Evolutionary conservation across 495 filamentous ascomycete species (phyloP).

Genomic region (Aspergillus mulundensis): DNA sequence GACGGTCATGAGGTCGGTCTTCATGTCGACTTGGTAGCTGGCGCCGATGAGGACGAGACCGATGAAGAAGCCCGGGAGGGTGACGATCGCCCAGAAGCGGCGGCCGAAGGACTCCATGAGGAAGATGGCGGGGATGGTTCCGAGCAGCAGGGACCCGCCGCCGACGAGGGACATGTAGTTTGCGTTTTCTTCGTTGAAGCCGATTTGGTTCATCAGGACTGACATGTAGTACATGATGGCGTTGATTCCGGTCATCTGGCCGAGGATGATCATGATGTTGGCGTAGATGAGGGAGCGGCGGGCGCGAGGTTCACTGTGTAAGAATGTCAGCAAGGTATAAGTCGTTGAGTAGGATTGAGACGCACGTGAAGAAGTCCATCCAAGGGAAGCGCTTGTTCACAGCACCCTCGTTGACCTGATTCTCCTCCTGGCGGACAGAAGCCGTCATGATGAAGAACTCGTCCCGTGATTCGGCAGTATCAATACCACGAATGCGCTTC

Average conservation of each 20-base stretch:
- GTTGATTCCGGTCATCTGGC: slow-evolving; percentile 60
- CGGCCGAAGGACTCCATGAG: slow-evolving; percentile 59
- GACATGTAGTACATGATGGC: slow-evolving; percentile 63
- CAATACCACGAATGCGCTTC: slow-evolving; percentile 56
- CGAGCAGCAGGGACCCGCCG: slow-evolving; percentile 53
- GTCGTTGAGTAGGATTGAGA: background rate
- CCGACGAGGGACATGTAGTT: slow-evolving; percentile 63
- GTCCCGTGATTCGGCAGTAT: slow-evolving; percentile 44
- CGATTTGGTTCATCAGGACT: slow-evolving; percentile 52
- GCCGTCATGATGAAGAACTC: slow-evolving; percentile 55
- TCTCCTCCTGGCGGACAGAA: slow-evolving; percentile 45
- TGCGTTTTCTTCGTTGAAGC: slow-evolving; percentile 47
- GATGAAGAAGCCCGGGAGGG: slow-evolving; percentile 59
- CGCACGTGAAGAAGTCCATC: slow-evolving; percentile 57
- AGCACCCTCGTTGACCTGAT: slow-evolving; percentile 38
- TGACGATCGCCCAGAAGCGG: slow-evolving; percentile 58
- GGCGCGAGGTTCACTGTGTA: slow-evolving; percentile 39
- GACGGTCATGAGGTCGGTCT: slow-evolving; percentile 34
- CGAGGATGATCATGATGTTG: slow-evolving; percentile 59
- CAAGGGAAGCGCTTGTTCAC: slow-evolving; percentile 45
- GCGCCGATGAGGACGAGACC: slow-evolving; percentile 54
- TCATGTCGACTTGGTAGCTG: slow-evolving; percentile 43
- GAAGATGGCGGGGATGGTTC: slow-evolving; percentile 55
- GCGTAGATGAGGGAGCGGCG: slow-evolving; percentile 59
- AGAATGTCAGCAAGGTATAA: background rate